Evolutionary conservation across 371 early-diverging fungal genomes (phyloP).

Genomic region (Mucor circinelloides): DNA sequence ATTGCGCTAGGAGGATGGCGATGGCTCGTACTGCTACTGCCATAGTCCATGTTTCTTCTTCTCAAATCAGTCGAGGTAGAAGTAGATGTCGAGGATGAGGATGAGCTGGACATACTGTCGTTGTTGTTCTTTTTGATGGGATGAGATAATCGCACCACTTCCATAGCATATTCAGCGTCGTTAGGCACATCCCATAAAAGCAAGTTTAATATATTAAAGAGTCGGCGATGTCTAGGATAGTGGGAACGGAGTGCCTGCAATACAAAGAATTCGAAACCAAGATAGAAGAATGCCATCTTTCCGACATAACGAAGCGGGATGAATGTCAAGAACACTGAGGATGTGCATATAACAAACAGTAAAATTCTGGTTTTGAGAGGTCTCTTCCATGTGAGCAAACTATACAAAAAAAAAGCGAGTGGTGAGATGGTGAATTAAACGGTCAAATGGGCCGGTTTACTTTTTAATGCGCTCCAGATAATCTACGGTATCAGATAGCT

Average conservation of each 20-base stretch:
- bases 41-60: neutral
- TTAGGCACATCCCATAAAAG: slow-evolving; percentile 50
- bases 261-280: slow-evolving; percentile 50
- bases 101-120: neutral
- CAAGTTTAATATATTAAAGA: slow-evolving; percentile 48
- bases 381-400: slow-evolving; percentile 47
- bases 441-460: neutral
- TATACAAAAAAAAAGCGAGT: neutral
- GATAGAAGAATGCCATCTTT: slow-evolving; percentile 27
- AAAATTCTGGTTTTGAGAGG: slow-evolving; percentile 36
- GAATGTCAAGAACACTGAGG: slow-evolving; percentile 8
- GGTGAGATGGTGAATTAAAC: neutral
- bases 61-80: neutral
- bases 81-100: neutral
- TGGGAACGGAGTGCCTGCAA: slow-evolving; percentile 44
- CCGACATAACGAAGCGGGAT: slow-evolving; percentile 28
- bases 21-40: neutral
- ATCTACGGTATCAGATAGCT: slow-evolving; percentile 40
- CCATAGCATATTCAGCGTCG: slow-evolving; percentile 52
- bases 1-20: neutral
- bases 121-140: neutral
- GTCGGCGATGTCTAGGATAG: slow-evolving; percentile 45
- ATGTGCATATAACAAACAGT: slow-evolving; percentile 8
- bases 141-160: slow-evolving; percentile 29
- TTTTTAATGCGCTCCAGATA: slow-evolving; percentile 43